Evolutionary conservation across 179 eudicot species (phyloP), one percentile per base, ranked within the genome.

Genomic region (Nepenthes alata): DNA sequence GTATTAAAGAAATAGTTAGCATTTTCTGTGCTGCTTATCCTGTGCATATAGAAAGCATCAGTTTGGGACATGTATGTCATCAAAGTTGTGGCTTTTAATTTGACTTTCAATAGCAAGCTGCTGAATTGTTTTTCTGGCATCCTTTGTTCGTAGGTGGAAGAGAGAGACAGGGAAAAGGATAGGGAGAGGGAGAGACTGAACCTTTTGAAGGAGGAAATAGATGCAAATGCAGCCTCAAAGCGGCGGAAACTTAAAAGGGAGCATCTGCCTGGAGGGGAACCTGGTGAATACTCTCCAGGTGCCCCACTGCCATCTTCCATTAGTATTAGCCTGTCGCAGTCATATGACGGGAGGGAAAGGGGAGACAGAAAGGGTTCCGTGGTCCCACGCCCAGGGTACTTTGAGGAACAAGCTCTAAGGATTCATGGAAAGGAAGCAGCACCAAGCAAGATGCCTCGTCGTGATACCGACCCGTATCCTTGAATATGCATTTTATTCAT

Each of bases 381-480:
- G 59, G 79, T 74, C 52, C 91, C 77, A 68, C 96, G 97, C 15
- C 78, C 94, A 9, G 79, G 74, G 58, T 87, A 83, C 80, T 59
- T 80, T 61, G 95, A 87, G 65, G 99, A 94, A 64, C 80, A 95
- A 34, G 79, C 71, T 50, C 66, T 74, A 60, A 79, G 98, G 78
- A 69, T 75, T 67, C 98, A 83, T 74, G 85, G 72, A 11, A 94
- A 87, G 74, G 99, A 94, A 68, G 78, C 78, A 53, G 80, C 78
- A 53, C 67, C 83, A 14, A 68, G 80, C 85, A 94, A 90, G 74
- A 81, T 83, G 69, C 59, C 83, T 34, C 95, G 96, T n/a, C 99
- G 91, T 60, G 97, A 94, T 69, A 34, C 78, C 55, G 99, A 94
- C 52, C 96, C 74, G 97, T 94, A 94, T 90, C 99, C 99, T 90